phyloP scores from a whole-genome alignment of 768 basidiomycete genomes.

The Mycena sanguinolenta region DNA sequence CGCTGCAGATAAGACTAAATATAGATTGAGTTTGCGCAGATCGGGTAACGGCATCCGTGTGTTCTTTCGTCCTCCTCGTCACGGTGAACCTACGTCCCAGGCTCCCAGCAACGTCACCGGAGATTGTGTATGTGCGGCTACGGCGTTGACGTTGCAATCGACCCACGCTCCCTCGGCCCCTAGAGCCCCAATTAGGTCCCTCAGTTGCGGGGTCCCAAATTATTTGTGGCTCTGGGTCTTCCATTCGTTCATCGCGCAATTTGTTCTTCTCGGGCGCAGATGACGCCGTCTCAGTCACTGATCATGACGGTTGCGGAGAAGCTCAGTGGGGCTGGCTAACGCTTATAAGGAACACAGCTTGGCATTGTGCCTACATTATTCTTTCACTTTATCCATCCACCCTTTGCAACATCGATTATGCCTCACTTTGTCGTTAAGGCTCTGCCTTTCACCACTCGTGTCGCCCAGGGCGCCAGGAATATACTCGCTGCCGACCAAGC shows the following conservation, averaged over 20 bases:
- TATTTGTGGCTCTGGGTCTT: background rate
- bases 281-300: background rate
- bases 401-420: slow-evolving; percentile 49
- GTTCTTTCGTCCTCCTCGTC: too few species aligned
- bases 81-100: too few species aligned
- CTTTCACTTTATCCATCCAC: background rate
- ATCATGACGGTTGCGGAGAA: slow-evolving; percentile 1
- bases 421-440: slow-evolving; percentile 51
- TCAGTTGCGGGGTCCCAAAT: background rate
- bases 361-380: background rate
- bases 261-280: background rate
- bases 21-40: too few species aligned
- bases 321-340: slow-evolving; percentile 2
- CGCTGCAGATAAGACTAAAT: too few species aligned
- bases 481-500: slow-evolving; percentile 66
- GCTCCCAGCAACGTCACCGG: too few species aligned
- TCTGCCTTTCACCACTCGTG: slow-evolving; percentile 60
- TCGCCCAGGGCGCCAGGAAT: slow-evolving; percentile 59
- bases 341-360: background rate
- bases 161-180: background rate
- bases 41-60: too few species aligned
- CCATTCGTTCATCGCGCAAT: background rate
- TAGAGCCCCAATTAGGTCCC: background rate
- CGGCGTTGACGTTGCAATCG: too few species aligned
- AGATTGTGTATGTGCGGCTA: too few species aligned